These are phyloP conservation scores for Anthostomella pinea DNA, from an alignment of 2,329 filamentous ascomycete genomes.

Conservation along the genomic window DNA sequence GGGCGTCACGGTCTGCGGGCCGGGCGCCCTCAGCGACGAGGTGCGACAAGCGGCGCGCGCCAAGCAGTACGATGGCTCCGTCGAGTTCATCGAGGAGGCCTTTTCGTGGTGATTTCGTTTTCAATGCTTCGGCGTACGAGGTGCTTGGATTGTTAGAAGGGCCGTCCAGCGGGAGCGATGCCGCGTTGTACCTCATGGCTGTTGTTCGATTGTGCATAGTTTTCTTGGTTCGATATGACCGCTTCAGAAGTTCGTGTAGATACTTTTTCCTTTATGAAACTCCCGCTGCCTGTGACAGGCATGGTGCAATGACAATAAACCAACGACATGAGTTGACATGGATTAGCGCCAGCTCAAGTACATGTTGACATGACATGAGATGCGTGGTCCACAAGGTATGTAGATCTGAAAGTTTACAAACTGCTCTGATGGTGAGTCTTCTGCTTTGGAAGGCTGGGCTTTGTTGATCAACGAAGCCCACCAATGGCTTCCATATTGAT, in stretches of 20 bases:
- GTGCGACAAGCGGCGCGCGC: slow-evolving; percentile 65
- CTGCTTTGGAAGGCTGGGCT: too few relatives aligned
- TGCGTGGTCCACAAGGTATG: too few relatives aligned
- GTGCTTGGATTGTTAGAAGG: slow-evolving; percentile 5
- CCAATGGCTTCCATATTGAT: too few relatives aligned
- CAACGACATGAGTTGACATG: too few relatives aligned
- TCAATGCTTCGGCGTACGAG: slow-evolving; percentile 1
- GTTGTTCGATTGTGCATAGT: slow-evolving; percentile 22
- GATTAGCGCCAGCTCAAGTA: too few relatives aligned
- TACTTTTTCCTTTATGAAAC: slow-evolving; percentile 1
- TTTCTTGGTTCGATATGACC: slow-evolving; percentile 1
- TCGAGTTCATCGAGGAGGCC: slow-evolving; percentile 78
- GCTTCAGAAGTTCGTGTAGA: not conserved
- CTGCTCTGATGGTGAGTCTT: too few relatives aligned
- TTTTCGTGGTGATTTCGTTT: slow-evolving; percentile 55
- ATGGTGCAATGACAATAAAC: slow-evolving; percentile 1
- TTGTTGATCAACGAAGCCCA: too few relatives aligned
- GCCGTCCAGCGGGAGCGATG: slow-evolving; percentile 6
- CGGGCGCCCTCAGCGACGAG: slow-evolving; percentile 71
- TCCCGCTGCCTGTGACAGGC: not conserved
- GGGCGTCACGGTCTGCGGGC: slow-evolving; percentile 72
- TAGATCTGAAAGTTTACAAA: too few relatives aligned
- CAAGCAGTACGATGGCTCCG: slow-evolving; percentile 61
- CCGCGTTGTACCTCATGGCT: slow-evolving; percentile 14
- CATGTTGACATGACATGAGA: too few relatives aligned